Base-by-base conservation (phyloP, 805 yeast species). In the Wickerhamiella australiensis region DNA sequence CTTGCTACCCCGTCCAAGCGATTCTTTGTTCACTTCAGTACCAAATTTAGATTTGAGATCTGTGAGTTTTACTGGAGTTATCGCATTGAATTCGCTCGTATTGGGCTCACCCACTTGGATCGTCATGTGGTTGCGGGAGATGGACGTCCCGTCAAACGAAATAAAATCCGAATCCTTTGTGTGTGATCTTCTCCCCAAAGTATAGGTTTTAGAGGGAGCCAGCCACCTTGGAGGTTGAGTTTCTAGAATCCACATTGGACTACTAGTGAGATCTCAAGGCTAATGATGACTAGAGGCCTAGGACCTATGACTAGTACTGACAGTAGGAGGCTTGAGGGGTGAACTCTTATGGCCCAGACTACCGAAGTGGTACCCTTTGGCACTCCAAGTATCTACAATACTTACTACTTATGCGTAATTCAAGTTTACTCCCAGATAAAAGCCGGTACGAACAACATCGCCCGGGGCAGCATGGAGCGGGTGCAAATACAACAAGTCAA, bases 351-450 rank as follows among this genome's bases (percentile, higher is more conserved):
- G n/a, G n/a, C n/a, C n/a, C n/a, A n/a, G n/a, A n/a, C n/a, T n/a
- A n/a, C n/a, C 20, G 5, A 15, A 5, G 20, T 33, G 38, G 9
- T 31, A 31, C n/a, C 36, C 13, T 31, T 31, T 13, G n/a, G n/a
- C n/a, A n/a, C n/a, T n/a, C n/a, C n/a, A n/a, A n/a, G n/a, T n/a
- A n/a, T n/a, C n/a, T 33, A 33, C 38, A 15, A 9, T 15, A 15
- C 5, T 38, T 20, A 5, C 15, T 23, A 41, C 15, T 22, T 48
- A 56, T n/a, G 40, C 56, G 9, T 53, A 35, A 35, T 74, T 69
- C 52, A 78, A 58, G 5, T 80, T 80, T 41, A 77, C 68, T 26
- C 82, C 82, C 52, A 76, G 72, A 59, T 78, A 81, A 27, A 81
- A 61, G 0, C 85, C 85, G 47, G 75, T 75, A 51, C 78, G 69